Base-by-base conservation (phyloP, 1,284 basidiomycete genomes). In the Rhodotorula sp. region DNA sequence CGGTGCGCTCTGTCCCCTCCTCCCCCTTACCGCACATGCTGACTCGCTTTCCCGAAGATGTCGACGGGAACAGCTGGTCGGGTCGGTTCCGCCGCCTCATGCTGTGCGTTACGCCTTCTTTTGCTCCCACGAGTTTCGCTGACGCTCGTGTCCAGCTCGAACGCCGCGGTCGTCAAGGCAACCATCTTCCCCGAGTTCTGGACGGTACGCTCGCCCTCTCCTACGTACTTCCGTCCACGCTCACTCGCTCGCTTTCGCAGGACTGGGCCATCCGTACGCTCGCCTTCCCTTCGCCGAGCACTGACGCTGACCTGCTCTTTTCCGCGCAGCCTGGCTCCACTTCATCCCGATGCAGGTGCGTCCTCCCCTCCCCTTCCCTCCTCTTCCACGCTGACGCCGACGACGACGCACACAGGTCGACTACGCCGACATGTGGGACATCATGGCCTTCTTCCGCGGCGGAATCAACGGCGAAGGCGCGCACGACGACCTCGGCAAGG, bases 381-480 rank as follows among this genome's bases (percentile, higher is more conserved):
- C n/a, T 41, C 27, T 5, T 13, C 41, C 36, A 5, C 25, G 13
- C 61, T 60, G 29, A 48, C 46, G 7, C 13, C n/a, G n/a, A 12
- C 27, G 25, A 25, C 7, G 56, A 7, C 32, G 9, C 6, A 7
- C 29, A 7, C 39, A 82, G 75, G 74, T 83, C 57, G 83, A 83
- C 72, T 84, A 82, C 66, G 77, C 79, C 32, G 83, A 84, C 69
- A 76, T 84, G 71, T 84, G 86, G 77, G 87, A 89, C 76, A 78
- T 83, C 7, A 80, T 88, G 55, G 80, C 84, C 0, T 89, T 89
- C 81, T 89, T 89, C 82, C 83, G 85, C 0, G 86, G 86, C 6
- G 74, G 69, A 8, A 56, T 76, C 27, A 66, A 69, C 51, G 15
- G 73, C 50, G 74, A 77, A 46, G 70, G 71, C 34, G 75, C 75